Conservation (phyloP, 176 grass and related monocot species). For the Luzula sylvatica region DNA sequence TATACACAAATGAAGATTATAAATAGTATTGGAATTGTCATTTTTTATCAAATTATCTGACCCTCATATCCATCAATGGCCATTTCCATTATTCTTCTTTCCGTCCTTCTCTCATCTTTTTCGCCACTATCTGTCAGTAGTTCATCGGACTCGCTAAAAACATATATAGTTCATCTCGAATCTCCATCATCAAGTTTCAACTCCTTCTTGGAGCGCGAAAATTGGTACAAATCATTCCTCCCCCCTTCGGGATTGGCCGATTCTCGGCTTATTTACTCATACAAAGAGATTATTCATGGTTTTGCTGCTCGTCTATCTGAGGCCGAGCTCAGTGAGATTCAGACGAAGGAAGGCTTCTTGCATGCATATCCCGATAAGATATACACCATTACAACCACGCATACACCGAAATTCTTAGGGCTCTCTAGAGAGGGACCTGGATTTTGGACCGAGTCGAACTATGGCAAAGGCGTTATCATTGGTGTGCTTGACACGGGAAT, state of each 20-base stretch:
- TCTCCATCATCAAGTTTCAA: constrained; percentile 18
- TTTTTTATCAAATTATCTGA: no score
- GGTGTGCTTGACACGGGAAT: constrained; percentile 59
- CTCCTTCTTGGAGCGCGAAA: constrained; percentile 34
- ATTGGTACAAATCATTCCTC: constrained; percentile 28
- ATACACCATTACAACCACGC: constrained; percentile 42
- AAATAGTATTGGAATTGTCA: no score
- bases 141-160: constrained; percentile 6
- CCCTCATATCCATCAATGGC: no score
- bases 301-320: constrained; percentile 47
- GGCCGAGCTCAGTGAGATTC: constrained; percentile 24
- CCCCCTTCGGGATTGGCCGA: neutral
- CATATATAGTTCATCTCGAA: constrained; percentile 46
- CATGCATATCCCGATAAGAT: constrained; percentile 38
- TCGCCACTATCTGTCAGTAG: no score
- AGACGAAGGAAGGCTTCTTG: constrained; percentile 25
- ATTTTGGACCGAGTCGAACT: constrained; percentile 44
- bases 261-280: constrained; percentile 38
- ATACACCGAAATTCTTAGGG: constrained; percentile 52
- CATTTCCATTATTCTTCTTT: no score
- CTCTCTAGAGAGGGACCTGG: constrained; percentile 22
- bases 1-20: no score
- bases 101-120: no score
- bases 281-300: constrained; percentile 44
- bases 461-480: constrained; percentile 44